Conservation (phyloP, 768 basidiomycete species). For the Infundibulicybe gibba region DNA sequence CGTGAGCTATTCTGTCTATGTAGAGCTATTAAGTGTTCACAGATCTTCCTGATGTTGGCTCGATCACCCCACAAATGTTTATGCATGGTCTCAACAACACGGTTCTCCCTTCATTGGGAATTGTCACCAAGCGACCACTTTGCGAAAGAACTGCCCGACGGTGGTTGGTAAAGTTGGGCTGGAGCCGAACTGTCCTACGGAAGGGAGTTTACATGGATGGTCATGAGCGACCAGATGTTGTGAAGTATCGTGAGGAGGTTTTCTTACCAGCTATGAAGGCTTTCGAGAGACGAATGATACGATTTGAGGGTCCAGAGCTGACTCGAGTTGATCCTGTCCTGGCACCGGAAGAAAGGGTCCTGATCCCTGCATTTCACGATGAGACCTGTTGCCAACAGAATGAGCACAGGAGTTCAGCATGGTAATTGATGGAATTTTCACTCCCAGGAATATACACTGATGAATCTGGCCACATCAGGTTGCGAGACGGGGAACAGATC, state of each 20-base stretch:
- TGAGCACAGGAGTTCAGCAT: neutral
- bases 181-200: neutral
- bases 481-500: slow-evolving; percentile 10
- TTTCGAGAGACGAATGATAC: slow-evolving; percentile 4
- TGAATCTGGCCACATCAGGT: slow-evolving; percentile 6
- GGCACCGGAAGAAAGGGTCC: slow-evolving; percentile 3
- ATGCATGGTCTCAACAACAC: slow-evolving; percentile 17
- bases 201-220: slow-evolving; percentile 22
- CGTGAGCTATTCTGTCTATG: no score
- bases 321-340: neutral
- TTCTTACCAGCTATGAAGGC: slow-evolving; percentile 6
- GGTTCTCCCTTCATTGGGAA: slow-evolving; percentile 27
- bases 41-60: slow-evolving; percentile 26
- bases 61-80: slow-evolving; percentile 24
- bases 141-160: slow-evolving; percentile 21
- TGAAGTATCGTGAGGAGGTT: slow-evolving; percentile 8
- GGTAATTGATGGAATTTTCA: neutral
- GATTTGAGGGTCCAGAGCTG: slow-evolving; percentile 1
- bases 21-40: slow-evolving; percentile 33
- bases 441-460: neutral
- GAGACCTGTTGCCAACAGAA: neutral
- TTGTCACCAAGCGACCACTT: slow-evolving; percentile 18
- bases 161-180: slow-evolving; percentile 18
- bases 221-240: slow-evolving; percentile 19
- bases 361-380: slow-evolving; percentile 1